Evolutionary conservation across 306 rosid genomes (phyloP).

Genomic region (Fragaria nilgerrensis): DNA sequence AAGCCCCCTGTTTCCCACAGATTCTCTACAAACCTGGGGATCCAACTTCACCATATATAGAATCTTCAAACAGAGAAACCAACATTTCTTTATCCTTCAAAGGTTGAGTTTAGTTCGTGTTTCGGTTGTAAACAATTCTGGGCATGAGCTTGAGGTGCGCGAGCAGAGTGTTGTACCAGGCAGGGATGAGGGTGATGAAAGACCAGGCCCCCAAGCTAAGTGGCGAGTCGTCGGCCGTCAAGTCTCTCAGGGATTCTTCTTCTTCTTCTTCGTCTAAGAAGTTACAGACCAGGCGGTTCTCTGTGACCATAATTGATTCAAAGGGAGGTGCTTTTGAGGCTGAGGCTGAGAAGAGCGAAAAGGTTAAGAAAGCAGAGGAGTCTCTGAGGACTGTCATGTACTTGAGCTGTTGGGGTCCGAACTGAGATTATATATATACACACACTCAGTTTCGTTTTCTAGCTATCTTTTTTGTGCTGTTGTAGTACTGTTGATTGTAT

Average conservation of each 20-base stretch:
- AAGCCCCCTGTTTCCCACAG: conserved; percentile 33
- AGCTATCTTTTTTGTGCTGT: neutral
- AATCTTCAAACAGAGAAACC: neutral
- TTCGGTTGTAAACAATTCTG: neutral
- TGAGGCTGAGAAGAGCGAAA: conserved; percentile 27
- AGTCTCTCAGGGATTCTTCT: conserved; percentile 42
- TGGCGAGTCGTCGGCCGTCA: conserved; percentile 38
- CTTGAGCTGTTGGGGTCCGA: conserved; percentile 87
- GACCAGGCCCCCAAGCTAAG: conserved; percentile 50
- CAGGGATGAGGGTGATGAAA: conserved; percentile 34
- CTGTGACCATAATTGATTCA: conserved; percentile 23
- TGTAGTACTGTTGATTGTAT: neutral
- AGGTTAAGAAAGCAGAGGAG: conserved; percentile 55
- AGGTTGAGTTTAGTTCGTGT: neutral
- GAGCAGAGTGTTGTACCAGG: conserved; percentile 40
- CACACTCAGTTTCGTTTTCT: neutral
- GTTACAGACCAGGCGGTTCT: conserved; percentile 29
- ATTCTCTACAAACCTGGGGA: conserved; percentile 7
- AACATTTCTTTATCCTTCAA: neutral
- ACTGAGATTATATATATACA: conserved; percentile 7
- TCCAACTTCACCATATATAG: neutral
- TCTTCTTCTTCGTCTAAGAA: conserved; percentile 33
- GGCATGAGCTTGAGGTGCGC: conserved; percentile 47
- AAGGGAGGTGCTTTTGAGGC: conserved; percentile 14
- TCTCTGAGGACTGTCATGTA: conserved; percentile 72